Conservation (phyloP, 768 basidiomycete species). For the Brasilioporus rufonigricans region DNA sequence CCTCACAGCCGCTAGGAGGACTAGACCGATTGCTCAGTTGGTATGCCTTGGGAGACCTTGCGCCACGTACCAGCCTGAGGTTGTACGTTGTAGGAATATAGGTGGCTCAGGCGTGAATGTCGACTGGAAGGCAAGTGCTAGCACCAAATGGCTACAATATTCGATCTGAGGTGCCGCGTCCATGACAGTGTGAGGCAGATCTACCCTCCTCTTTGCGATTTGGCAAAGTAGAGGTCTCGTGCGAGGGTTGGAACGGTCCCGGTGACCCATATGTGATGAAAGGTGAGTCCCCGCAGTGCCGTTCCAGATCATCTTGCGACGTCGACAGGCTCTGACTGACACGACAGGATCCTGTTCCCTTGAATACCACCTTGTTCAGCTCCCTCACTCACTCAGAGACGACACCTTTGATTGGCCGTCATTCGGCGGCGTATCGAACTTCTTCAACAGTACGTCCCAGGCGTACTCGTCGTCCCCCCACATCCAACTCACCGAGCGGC, state of each 20-base stretch:
- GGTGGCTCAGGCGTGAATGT: constrained; percentile 77
- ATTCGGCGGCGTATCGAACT: constrained; percentile 7
- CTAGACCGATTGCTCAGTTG: constrained; percentile 71
- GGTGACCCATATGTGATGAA: constrained; percentile 85
- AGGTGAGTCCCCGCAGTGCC: constrained; percentile 44
- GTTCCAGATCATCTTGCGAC: neutral
- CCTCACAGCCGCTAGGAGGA: constrained; percentile 64
- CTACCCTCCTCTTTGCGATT: constrained; percentile 80
- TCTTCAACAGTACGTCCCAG: constrained; percentile 22
- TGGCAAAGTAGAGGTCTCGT: constrained; percentile 81
- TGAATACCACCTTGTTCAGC: constrained; percentile 75
- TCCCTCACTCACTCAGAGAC: constrained; percentile 42
- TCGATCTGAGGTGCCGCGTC: constrained; percentile 6
- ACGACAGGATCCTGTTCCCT: constrained; percentile 78
- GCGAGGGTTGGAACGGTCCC: constrained; percentile 85
- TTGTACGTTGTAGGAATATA: constrained; percentile 78
- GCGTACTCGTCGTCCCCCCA: neutral
- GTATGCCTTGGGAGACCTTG: constrained; percentile 80
- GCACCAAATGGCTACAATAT: neutral
- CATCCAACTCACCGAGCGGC: neutral
- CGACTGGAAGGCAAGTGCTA: constrained; percentile 79
- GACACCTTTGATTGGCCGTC: constrained; percentile 12
- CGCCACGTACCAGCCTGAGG: constrained; percentile 73
- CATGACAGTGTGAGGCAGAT: constrained; percentile 81
- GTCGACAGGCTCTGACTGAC: neutral